These are phyloP conservation scores for Termitomyces sp. DNA, from an alignment of 1,284 basidiomycete species.

Conservation along the genomic window DNA sequence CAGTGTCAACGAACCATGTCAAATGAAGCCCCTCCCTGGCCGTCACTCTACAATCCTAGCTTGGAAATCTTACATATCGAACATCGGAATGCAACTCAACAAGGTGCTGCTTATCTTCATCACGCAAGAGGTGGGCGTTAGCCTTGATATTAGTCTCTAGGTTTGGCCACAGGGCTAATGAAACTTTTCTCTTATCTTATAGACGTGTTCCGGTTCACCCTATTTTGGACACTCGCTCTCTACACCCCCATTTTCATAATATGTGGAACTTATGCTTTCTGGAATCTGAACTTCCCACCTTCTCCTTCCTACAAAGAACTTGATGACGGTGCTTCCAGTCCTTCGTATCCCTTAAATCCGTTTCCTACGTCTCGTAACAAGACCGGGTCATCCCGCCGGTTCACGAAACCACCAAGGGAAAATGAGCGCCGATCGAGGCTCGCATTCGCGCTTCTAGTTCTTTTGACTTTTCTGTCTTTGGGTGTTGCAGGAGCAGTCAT, in stretches of 20 bases:
- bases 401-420: slow-evolving; percentile 25
- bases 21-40: slow-evolving; percentile 39
- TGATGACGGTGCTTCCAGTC: background rate
- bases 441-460: slow-evolving; percentile 61
- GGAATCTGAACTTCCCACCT: slow-evolving; percentile 61
- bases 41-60: slow-evolving; percentile 50
- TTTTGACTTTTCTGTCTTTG: slow-evolving; percentile 52
- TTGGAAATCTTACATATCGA: slow-evolving; percentile 43
- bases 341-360: slow-evolving; percentile 17
- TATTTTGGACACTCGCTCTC: slow-evolving; percentile 81
- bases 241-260: slow-evolving; percentile 66
- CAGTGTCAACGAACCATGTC: slow-evolving; percentile 3
- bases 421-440: slow-evolving; percentile 56
- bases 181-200: background rate
- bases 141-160: background rate
- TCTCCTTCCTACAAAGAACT: slow-evolving; percentile 4
- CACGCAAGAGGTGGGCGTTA: slow-evolving; percentile 33
- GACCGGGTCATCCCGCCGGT: background rate
- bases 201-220: slow-evolving; percentile 81
- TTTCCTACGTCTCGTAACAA: slow-evolving; percentile 3
- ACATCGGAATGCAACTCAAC: slow-evolving; percentile 36
- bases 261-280: slow-evolving; percentile 66
- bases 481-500: slow-evolving; percentile 63
- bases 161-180: background rate
- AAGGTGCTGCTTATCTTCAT: slow-evolving; percentile 43